Evolutionary conservation across 257 asterid genomes (phyloP).

Genomic region (Prunella vulgaris): DNA sequence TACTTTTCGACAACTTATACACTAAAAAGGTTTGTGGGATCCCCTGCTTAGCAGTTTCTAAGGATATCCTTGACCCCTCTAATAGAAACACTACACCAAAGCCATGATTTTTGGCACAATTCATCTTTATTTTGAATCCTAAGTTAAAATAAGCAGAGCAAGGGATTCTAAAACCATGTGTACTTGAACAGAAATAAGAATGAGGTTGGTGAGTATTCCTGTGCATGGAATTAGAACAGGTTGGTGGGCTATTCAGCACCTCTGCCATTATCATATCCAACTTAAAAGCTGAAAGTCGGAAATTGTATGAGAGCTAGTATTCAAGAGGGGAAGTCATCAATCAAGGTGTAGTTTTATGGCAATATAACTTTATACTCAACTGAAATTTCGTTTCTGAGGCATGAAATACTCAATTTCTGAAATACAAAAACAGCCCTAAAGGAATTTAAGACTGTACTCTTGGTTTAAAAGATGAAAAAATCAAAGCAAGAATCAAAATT

Average conservation of each 20-base stretch:
- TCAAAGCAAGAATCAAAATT: background rate
- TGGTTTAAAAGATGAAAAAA: background rate
- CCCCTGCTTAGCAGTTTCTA: constrained; percentile 14
- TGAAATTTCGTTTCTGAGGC: background rate
- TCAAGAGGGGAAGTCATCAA: constrained; percentile 8
- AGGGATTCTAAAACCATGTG: constrained; percentile 20
- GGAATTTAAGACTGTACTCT: background rate
- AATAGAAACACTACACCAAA: constrained; percentile 13
- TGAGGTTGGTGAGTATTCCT: constrained; percentile 13
- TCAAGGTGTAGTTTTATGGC: background rate
- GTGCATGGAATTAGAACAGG: constrained; percentile 20
- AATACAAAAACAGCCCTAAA: background rate
- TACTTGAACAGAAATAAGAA: constrained; percentile 12
- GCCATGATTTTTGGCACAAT: constrained; percentile 13
- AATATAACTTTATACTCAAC: background rate
- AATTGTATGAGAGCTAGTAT: constrained; percentile 13
- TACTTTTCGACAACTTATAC: constrained; percentile 1
- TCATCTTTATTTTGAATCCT: constrained; percentile 17
- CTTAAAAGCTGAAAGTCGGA: constrained; percentile 13
- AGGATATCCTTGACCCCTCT: constrained; percentile 15
- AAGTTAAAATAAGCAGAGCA: constrained; percentile 25
- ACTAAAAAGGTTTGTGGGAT: background rate
- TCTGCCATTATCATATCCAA: constrained; percentile 33
- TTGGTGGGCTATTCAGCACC: constrained; percentile 23
- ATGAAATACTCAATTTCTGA: constrained; percentile 12